phyloP scores from a whole-genome alignment of 257 asterid species.

The Jacaranda copaia region DNA sequence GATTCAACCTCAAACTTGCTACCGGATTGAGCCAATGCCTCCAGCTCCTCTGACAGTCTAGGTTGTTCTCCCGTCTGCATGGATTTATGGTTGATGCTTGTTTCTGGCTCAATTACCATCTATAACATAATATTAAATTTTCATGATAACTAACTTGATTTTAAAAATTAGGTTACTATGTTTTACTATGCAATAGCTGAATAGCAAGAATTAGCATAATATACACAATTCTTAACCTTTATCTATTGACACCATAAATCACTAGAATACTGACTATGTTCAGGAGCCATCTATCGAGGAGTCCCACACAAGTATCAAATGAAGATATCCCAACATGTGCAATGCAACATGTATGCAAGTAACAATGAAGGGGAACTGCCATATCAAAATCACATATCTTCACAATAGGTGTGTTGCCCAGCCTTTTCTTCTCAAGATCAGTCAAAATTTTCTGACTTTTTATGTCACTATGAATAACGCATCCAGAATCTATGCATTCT shows the following conservation, averaged over 20 bases:
- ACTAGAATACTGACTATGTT: slow-evolving; percentile 19
- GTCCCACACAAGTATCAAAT: slow-evolving; percentile 90
- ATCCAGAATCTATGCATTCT: slow-evolving; percentile 63
- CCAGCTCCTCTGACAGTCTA: slow-evolving; percentile 46
- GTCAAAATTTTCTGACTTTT: slow-evolving; percentile 84
- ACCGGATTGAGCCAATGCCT: slow-evolving; percentile 42
- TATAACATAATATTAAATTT: too few species aligned
- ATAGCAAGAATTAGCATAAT: not conserved
- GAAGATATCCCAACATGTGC: slow-evolving; percentile 86
- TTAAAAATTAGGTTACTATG: not conserved
- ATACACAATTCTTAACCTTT: not conserved
- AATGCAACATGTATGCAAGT: slow-evolving; percentile 85
- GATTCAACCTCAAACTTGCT: slow-evolving; percentile 38
- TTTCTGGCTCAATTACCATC: not conserved
- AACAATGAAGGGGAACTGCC: slow-evolving; percentile 80
- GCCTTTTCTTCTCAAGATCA: slow-evolving; percentile 69
- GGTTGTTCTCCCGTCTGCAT: slow-evolving; percentile 57
- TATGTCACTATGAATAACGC: slow-evolving; percentile 90
- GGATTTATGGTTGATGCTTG: not conserved
- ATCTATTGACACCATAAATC: not conserved
- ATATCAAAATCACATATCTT: slow-evolving; percentile 94
- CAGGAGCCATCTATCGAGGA: slow-evolving; percentile 99
- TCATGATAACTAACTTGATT: too few species aligned
- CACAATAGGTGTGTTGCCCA: slow-evolving; percentile 77
- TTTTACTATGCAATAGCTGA: not conserved